Evolutionary conservation across 2,329 filamentous ascomycete genomes (phyloP), one percentile per base, ranked within the genome.

Genomic region (Calonectria pseudoturangicola): DNA sequence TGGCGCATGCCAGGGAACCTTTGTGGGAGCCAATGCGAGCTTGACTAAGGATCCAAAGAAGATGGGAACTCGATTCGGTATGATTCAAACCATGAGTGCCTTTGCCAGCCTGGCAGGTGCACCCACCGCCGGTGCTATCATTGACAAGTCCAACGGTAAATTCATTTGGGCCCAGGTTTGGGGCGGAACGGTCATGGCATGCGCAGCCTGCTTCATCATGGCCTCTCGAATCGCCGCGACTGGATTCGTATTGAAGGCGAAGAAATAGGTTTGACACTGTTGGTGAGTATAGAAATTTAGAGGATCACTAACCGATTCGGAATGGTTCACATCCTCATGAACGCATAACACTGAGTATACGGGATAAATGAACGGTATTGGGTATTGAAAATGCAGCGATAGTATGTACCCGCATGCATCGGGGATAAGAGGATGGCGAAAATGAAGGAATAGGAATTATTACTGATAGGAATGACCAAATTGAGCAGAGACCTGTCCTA

Each of bases 111-210:
- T 87, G 30, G 85, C 85, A 13, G 86, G 86, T 0, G 84, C 85
- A 12, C 85, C 85, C 13, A 80, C 81, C 39, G 80, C 80, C 13
- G 81, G 81, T 13, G 81, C 81, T 50, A 82, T 82, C 30, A 79
- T 82, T 33, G 75, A 81, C 51, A 72, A 68, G 21, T 75, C 75
- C 13, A 75, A 74, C 0, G 77, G 76, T 1, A 72, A 78, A 16
- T 88, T 86, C 73, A 68, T 84, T 16, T 85, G 84, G 76, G 86
- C 87, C 2, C 87, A 89, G 79, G 74, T 88, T 45, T 89, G 87
- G 87, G 86, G 83, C 1, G 87, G 86, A 2, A 77, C 78, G 9
- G 84, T 87, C 12, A 83, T 87, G 69, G 73, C 85, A 36, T 68
- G 80, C 36, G 84, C 81, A 16, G 80, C 83, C 6, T 33, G 81